Conservation (phyloP, 805 yeast species). For the Wickerhamomyces rabaulensis region DNA sequence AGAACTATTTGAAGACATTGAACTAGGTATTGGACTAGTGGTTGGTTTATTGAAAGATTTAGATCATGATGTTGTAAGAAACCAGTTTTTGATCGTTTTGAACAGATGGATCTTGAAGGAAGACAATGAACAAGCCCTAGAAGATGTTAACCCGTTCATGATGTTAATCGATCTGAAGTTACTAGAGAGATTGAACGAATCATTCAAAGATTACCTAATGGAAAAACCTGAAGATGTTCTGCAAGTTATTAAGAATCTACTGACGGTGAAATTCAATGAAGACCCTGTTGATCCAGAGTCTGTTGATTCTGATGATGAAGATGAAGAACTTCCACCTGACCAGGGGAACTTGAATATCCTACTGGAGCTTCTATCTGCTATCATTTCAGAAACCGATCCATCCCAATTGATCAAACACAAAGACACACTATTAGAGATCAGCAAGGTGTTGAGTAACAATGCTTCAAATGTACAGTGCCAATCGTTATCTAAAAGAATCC, state of each 20-base stretch:
- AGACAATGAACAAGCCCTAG: slow-evolving; percentile 5
- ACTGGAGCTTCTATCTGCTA: slow-evolving; percentile 33
- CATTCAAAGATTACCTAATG: slow-evolving; percentile 46
- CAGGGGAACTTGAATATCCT: slow-evolving; percentile 28
- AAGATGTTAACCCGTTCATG: slow-evolving; percentile 42
- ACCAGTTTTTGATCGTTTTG: slow-evolving; percentile 45
- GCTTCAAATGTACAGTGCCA: slow-evolving; percentile 12
- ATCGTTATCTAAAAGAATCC: slow-evolving; percentile 11
- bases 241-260: slow-evolving; percentile 38
- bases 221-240: slow-evolving; percentile 50
- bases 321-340: slow-evolving; percentile 17
- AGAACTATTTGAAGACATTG: slow-evolving; percentile 39
- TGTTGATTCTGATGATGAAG: slow-evolving; percentile 25
- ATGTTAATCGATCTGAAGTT: slow-evolving; percentile 57
- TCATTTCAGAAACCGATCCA: slow-evolving; percentile 27
- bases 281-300: slow-evolving; percentile 27
- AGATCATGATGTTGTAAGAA: slow-evolving; percentile 41
- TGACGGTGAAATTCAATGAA: slow-evolving; percentile 21
- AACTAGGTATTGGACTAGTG: slow-evolving; percentile 35
- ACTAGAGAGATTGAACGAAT: slow-evolving; percentile 54
- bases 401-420: slow-evolving; percentile 16
- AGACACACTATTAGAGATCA: slow-evolving; percentile 26
- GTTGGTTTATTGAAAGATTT: slow-evolving; percentile 43
- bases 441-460: slow-evolving; percentile 19
- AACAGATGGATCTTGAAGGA: slow-evolving; percentile 50